phyloP scores from a whole-genome alignment of 106 monocot species.

The Triglochin maritima region DNA sequence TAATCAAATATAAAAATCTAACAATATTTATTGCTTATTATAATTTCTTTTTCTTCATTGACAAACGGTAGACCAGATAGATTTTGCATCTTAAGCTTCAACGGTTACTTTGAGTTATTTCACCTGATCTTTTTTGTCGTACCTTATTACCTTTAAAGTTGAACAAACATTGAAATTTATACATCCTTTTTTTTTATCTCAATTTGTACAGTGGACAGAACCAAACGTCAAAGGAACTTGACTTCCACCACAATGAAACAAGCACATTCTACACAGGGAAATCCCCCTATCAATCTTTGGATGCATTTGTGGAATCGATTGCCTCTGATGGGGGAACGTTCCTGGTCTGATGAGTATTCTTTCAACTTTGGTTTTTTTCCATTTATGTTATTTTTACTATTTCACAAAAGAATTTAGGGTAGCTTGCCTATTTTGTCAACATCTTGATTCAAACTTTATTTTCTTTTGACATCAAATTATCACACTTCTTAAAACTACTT shows the following conservation, averaged over 20 bases:
- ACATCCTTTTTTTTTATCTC: background rate
- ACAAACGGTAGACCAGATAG: too few relatives aligned
- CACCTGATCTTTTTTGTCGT: too few relatives aligned
- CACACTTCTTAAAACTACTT: too few relatives aligned
- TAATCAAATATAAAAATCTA: too few relatives aligned
- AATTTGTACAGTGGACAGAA: conserved; percentile 7
- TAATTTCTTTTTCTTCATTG: too few relatives aligned
- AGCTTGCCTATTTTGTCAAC: too few relatives aligned
- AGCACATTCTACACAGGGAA: conserved; percentile 38
- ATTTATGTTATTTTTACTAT: background rate
- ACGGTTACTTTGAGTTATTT: too few relatives aligned
- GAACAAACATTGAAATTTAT: background rate
- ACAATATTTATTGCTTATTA: too few relatives aligned
- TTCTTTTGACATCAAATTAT: too few relatives aligned
- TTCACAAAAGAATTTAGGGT: too few relatives aligned
- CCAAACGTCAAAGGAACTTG: conserved; percentile 2
- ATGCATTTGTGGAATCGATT: conserved; percentile 81
- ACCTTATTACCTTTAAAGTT: background rate
- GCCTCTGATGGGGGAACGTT: conserved; percentile 67
- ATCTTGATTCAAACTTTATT: too few relatives aligned
- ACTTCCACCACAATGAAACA: conserved; percentile 8
- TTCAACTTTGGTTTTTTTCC: background rate
- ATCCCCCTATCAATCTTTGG: conserved; percentile 94
- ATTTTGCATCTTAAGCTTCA: too few relatives aligned
- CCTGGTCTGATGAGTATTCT: conserved; percentile 19